These are phyloP conservation scores for Saccharomycopsis sp. DNA, from an alignment of 805 yeast genomes.

Conservation along the genomic window DNA sequence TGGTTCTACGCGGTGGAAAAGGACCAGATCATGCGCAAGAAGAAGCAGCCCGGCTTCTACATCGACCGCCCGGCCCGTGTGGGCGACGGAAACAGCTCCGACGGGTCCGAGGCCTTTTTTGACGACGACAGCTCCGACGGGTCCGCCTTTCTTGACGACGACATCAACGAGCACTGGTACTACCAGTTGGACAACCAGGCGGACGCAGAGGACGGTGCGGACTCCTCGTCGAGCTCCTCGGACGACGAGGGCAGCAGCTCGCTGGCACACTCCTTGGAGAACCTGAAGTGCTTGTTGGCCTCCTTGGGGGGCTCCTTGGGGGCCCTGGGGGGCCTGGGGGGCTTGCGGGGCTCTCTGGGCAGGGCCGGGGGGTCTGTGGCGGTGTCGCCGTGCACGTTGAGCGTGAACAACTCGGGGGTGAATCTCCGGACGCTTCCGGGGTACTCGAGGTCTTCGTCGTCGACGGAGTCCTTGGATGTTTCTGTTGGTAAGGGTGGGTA, in stretches of 20 bases:
- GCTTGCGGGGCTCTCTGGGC: neutral
- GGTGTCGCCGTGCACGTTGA: slow-evolving; percentile 11
- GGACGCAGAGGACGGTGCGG: slow-evolving; percentile 8
- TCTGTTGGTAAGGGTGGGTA: too few relatives aligned
- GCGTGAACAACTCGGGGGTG: slow-evolving; percentile 14
- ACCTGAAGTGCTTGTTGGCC: slow-evolving; percentile 1
- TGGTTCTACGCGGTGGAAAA: slow-evolving; percentile 64
- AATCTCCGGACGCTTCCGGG: slow-evolving; percentile 13
- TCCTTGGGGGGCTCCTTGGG: too few relatives aligned
- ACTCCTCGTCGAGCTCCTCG: slow-evolving; percentile 4
- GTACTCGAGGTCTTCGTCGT: neutral
- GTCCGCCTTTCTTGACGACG: too few relatives aligned
- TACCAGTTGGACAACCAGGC: slow-evolving; percentile 15
- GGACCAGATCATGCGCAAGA: slow-evolving; percentile 37
- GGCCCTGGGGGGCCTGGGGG: neutral
- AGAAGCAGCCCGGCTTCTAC: slow-evolving; percentile 25
- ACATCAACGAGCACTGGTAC: slow-evolving; percentile 16
- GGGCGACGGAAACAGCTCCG: too few relatives aligned
- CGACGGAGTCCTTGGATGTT: too few relatives aligned
- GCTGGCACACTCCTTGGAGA: too few relatives aligned
- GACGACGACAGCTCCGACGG: too few relatives aligned
- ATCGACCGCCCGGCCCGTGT: slow-evolving; percentile 14
- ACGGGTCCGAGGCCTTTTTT: neutral
- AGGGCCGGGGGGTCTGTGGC: neutral
- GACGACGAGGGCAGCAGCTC: slow-evolving; percentile 5